These are phyloP conservation scores for Rhododendron henanense DNA, from an alignment of 148 eudicot genomes.

Conservation along the genomic window DNA sequence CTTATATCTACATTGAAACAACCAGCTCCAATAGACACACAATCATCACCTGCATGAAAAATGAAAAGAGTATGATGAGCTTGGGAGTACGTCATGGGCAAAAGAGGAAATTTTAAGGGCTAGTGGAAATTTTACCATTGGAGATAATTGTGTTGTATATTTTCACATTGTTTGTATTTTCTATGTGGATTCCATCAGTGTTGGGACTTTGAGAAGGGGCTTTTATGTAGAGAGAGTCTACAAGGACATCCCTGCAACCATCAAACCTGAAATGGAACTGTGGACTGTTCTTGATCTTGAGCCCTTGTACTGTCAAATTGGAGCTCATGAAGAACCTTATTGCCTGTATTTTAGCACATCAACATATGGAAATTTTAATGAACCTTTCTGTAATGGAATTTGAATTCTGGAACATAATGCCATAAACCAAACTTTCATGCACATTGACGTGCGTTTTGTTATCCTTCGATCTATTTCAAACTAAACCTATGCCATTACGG, in stretches of 20 bases:
- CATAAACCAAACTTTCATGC: background rate
- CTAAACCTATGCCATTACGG: background rate
- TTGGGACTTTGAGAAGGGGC: constrained; percentile 76
- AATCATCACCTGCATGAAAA: constrained; percentile 68
- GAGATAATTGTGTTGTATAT: constrained; percentile 70
- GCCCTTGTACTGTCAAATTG: constrained; percentile 57
- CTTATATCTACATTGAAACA: constrained; percentile 71
- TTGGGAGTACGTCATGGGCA: background rate
- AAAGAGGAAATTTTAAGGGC: background rate
- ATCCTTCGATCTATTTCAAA: background rate
- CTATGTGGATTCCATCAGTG: constrained; percentile 93
- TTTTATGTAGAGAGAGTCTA: constrained; percentile 56
- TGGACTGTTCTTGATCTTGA: constrained; percentile 70
- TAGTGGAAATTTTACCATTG: constrained; percentile 43
- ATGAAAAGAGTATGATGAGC: background rate
- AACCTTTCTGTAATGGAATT: background rate
- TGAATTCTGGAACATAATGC: background rate
- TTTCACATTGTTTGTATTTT: constrained; percentile 61
- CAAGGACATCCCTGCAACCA: constrained; percentile 48
- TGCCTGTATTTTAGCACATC: constrained; percentile 41
- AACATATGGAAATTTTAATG: background rate
- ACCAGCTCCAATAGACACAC: constrained; percentile 87
- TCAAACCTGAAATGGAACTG: constrained; percentile 85
- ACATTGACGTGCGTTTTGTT: background rate
- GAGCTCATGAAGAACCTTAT: constrained; percentile 66